A percentile compares a stretch with the other conserved stretches of the same genome.
Conservation (phyloP, 768 basidiomycete species). For the Paxillus involutus region DNA sequence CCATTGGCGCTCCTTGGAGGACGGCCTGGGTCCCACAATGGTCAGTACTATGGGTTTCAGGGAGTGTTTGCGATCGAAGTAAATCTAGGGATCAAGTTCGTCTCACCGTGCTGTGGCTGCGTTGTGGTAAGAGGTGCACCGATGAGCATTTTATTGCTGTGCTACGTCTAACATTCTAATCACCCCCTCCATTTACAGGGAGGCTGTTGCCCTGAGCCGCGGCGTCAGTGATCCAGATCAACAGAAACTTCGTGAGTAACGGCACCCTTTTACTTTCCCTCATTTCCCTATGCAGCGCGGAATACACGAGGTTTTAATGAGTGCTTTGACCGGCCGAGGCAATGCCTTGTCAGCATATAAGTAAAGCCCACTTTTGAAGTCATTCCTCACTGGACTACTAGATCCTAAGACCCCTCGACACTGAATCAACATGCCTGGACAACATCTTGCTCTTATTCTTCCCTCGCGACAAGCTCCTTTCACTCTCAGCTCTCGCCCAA, state of each 20-base stretch:
- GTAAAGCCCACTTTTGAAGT: conserved; percentile 15
- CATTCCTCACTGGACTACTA: conserved; percentile 21
- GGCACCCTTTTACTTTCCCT: conserved; percentile 25
- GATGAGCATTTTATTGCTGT: conserved; percentile 22
- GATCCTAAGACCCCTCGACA: conserved; percentile 13
- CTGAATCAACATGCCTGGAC: conserved; percentile 20
- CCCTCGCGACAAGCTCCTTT: conserved; percentile 37
- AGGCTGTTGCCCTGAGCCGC: conserved; percentile 34
- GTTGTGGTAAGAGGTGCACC: conserved; percentile 6
- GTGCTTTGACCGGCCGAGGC: conserved; percentile 26
- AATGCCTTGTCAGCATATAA: conserved; percentile 32
- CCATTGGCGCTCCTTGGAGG: neutral
- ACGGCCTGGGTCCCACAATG: neutral
- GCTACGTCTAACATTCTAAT: conserved; percentile 29
- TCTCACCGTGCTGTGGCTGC: conserved; percentile 21
- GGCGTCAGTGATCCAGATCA: conserved; percentile 32
- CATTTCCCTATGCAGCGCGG: conserved; percentile 31
- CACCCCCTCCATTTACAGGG: conserved; percentile 27
- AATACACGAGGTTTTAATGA: conserved; percentile 35
- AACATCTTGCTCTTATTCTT: conserved; percentile 30
- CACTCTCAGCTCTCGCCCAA: conserved; percentile 29
- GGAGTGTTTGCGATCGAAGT: conserved; percentile 2
- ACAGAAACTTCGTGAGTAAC: conserved; percentile 19
- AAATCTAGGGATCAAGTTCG: conserved; percentile 10
- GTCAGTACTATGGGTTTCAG: conserved; percentile 1